These are phyloP conservation scores for Litchi chinensis DNA, from an alignment of 345 rosid species.

Conservation along the genomic window DNA sequence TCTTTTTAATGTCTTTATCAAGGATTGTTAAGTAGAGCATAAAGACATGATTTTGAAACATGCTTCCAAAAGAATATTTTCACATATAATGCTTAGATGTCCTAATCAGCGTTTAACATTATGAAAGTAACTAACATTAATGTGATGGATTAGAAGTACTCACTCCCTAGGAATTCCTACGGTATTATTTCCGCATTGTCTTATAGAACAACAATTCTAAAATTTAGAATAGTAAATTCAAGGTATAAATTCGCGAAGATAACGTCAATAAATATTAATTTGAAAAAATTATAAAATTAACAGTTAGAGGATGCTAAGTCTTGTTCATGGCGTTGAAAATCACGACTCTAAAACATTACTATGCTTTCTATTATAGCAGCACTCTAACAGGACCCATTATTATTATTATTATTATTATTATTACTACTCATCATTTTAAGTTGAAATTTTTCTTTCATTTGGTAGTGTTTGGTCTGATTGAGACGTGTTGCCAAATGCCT, in stretches of 20 bases:
- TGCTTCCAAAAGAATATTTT: conserved; percentile 21
- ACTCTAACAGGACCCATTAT: conserved; percentile 8
- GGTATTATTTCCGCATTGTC: not conserved
- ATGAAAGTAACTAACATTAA: conserved; percentile 25
- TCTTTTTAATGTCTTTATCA: conserved; percentile 24
- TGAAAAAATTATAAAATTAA: no score
- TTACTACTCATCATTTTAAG: conserved; percentile 12
- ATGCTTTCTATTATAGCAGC: no score
- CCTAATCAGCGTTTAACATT: conserved; percentile 26
- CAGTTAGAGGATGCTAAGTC: no score
- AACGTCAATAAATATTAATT: no score
- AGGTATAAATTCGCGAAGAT: no score
- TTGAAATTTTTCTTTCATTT: conserved; percentile 24
- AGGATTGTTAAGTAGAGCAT: conserved; percentile 5
- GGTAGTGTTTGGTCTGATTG: conserved; percentile 44
- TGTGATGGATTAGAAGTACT: conserved; percentile 5
- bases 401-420: not conserved
- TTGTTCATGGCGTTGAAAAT: no score
- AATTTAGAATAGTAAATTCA: no score
- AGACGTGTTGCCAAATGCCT: conserved; percentile 42
- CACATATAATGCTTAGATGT: conserved; percentile 31
- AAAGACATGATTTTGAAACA: conserved; percentile 19
- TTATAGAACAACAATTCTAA: not conserved
- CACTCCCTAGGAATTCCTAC: not conserved
- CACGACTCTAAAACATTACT: no score